Percentiles rank a stretch among this genome's conserved stretches.
Evolutionary conservation across 495 filamentous ascomycete species (phyloP).

Genomic region (Penicillium subrubescens): DNA sequence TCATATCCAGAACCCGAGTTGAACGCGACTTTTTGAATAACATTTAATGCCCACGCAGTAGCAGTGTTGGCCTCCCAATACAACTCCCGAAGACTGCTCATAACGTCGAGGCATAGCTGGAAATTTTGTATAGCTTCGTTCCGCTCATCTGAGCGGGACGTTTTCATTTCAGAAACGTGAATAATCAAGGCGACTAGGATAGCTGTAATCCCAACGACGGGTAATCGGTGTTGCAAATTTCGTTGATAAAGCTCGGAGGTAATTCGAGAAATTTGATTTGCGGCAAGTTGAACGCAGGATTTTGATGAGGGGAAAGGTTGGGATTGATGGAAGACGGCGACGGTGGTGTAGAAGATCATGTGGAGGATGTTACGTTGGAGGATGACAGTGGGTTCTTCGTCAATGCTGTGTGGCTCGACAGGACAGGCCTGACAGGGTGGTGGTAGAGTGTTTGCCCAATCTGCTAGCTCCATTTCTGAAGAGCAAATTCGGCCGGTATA

Average conservation of each 20-base stretch:
- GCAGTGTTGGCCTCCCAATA: conserved; percentile 21
- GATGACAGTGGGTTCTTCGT: conserved; percentile 11
- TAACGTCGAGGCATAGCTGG: conserved; percentile 17
- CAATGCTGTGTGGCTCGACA: background rate
- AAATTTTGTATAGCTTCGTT: conserved; percentile 15
- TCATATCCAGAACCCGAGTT: background rate
- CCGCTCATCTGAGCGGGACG: background rate
- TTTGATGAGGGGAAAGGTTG: conserved; percentile 20
- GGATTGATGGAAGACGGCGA: conserved; percentile 26
- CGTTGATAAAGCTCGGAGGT: conserved; percentile 16
- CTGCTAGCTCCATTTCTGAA: conserved; percentile 15
- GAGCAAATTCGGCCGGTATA: conserved; percentile 2
- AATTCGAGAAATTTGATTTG: conserved; percentile 22
- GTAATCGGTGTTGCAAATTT: conserved; percentile 10
- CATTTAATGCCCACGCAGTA: conserved; percentile 15
- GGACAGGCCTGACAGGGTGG: conserved; percentile 11
- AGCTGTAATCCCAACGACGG: conserved; percentile 20
- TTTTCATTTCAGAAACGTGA: conserved; percentile 19
- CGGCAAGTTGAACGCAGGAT: conserved; percentile 20
- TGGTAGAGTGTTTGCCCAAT: conserved; percentile 21
- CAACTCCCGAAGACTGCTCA: conserved; percentile 19
- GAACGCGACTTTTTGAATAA: conserved; percentile 8
- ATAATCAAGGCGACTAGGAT: conserved; percentile 23
- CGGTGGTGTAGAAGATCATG: conserved; percentile 22
- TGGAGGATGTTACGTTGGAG: conserved; percentile 24